A percentile compares a stretch with the other conserved stretches of the same genome.
These are phyloP conservation scores for Pichia gijzeniarum DNA, from an alignment of 805 yeast species.

Conservation along the genomic window DNA sequence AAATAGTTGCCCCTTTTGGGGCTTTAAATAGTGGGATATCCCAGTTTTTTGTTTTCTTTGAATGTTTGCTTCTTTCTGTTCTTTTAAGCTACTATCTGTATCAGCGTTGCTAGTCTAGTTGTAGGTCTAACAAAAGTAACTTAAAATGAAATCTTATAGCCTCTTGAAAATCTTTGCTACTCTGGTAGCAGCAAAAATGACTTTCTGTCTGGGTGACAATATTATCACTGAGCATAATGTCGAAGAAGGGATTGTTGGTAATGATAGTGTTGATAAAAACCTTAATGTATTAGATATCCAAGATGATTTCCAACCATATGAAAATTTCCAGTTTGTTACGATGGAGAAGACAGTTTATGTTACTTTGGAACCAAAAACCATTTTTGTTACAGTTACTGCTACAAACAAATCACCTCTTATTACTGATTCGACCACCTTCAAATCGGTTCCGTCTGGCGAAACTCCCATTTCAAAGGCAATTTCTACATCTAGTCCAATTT, in stretches of 20 bases:
- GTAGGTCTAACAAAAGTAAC: background rate
- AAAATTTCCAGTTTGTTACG: background rate
- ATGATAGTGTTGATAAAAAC: constrained; percentile 5
- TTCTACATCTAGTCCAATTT: background rate
- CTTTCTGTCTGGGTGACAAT: background rate
- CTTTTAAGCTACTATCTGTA: no score
- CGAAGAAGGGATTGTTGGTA: background rate
- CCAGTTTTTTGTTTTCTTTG: no score
- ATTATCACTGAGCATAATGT: no score
- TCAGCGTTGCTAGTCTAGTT: background rate
- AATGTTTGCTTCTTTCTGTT: no score
- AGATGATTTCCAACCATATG: constrained; percentile 4
- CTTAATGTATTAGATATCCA: constrained; percentile 2
- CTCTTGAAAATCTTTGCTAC: background rate
- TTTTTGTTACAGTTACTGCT: constrained; percentile 24
- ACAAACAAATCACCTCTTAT: background rate
- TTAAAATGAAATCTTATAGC: background rate
- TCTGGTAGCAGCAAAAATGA: background rate
- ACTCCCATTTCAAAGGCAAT: no score
- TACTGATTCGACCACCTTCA: no score
- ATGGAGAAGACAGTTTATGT: constrained; percentile 18
- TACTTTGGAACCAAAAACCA: constrained; percentile 22
- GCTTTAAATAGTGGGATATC: no score
- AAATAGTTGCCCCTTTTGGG: no score
- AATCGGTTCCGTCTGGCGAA: no score